A percentile compares a stretch with the other conserved stretches of the same genome.
These are phyloP conservation scores for Hypoxylon sp. DNA, from an alignment of 2,329 filamentous ascomycete species.

Conservation along the genomic window DNA sequence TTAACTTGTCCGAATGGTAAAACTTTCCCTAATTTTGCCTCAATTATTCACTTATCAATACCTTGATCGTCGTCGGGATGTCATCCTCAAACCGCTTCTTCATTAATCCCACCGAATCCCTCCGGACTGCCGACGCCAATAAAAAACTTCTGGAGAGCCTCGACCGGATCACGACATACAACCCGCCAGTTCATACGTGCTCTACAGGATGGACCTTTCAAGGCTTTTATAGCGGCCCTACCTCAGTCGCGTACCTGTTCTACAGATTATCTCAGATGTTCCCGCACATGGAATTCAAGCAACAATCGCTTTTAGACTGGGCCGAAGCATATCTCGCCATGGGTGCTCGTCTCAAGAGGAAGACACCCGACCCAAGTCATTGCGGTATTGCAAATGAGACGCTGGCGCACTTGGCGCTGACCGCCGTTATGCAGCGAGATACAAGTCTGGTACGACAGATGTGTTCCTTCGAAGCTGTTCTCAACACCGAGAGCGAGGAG, in stretches of 20 bases:
- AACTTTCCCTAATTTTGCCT: neutral
- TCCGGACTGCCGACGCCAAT: slow-evolving; percentile 31
- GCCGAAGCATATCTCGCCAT: slow-evolving; percentile 63
- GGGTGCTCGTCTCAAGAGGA: slow-evolving; percentile 54
- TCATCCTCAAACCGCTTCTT: slow-evolving; percentile 41
- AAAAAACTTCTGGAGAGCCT: slow-evolving; percentile 48
- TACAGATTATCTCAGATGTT: slow-evolving; percentile 62
- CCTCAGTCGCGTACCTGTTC: slow-evolving; percentile 70
- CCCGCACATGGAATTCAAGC: slow-evolving; percentile 61
- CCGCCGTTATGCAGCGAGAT: slow-evolving; percentile 61
- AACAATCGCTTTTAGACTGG: slow-evolving; percentile 62
- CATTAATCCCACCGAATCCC: slow-evolving; percentile 34
- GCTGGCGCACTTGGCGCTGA: slow-evolving; percentile 63
- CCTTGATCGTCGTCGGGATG: slow-evolving; percentile 26
- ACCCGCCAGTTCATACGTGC: slow-evolving; percentile 50
- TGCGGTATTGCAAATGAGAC: slow-evolving; percentile 68
- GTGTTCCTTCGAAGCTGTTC: slow-evolving; percentile 59
- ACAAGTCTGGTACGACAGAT: slow-evolving; percentile 58
- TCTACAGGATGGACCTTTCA: slow-evolving; percentile 55
- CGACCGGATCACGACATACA: slow-evolving; percentile 42
- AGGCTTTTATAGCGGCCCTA: slow-evolving; percentile 69
- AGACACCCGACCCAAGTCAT: slow-evolving; percentile 58
- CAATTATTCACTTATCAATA: neutral
- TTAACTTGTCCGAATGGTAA: neutral
- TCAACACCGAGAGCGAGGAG: slow-evolving; percentile 62